Evolutionary conservation across 495 filamentous ascomycete genomes (phyloP), one percentile per base, ranked within the genome.

Genomic region (Penicillium roqueforti): DNA sequence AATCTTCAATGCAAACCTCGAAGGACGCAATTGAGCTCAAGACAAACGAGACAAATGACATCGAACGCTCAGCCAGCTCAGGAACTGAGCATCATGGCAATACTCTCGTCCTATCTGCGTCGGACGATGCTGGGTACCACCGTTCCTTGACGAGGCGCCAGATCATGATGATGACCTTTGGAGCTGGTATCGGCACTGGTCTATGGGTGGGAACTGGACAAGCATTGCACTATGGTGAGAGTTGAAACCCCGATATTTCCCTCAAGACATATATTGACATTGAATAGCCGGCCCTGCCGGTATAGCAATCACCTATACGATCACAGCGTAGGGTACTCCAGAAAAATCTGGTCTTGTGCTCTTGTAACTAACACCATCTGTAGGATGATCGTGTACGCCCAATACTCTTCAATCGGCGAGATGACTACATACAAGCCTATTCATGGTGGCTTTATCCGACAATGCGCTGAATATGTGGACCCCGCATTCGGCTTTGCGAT

Each of bases 161-260:
- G 31, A 61, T 68, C 34, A 68, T 68, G 66, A 68, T 68, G 66
- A 68, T 63, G 62, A 68, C 66, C 22, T 68, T 68, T 54, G 66
- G 66, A 1, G 66, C 66, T 16, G 66, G 66, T 2, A 62, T 68
- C 45, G 66, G 66, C 5, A 66, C 62, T 3, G 66, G 62, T 0
- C 49, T 68, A 1, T 63, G 65, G 65, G 53, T 63, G 7, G 58
- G 65, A n/a, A 61, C 65, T 31, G 65, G 65, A 32, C 56, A 60
- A 40, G 66, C 60, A 5, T 29, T 66, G 34, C 47, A 55, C 16
- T 68, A 68, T 52, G 62, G 66, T 68, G 58, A 49, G 55, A 32
- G 4, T 10, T 14, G 0, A 18, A 29, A 14, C 3, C 9, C 14
- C 0, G 14, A 6, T 25, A 3, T 16, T 0, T 13, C 16, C 16